A percentile compares a stretch with the other conserved stretches of the same genome.
These are phyloP conservation scores for Chlamydomonas asymmetrica DNA, from an alignment of 139 green algal genomes.

Conservation along the genomic window DNA sequence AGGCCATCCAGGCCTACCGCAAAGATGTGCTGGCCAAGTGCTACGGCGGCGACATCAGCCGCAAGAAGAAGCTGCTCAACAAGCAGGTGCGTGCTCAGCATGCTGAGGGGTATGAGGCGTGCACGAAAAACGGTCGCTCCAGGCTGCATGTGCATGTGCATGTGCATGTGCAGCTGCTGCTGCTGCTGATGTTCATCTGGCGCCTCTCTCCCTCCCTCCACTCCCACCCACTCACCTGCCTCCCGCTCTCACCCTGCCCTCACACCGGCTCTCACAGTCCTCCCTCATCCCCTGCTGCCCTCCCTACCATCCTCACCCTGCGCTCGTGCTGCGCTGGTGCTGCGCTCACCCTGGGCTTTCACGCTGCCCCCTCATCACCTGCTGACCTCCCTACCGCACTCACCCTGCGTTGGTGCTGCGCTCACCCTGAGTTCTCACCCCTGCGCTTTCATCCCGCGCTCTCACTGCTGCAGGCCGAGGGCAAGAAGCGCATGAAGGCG, in stretches of 20 bases:
- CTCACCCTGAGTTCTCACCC: not conserved
- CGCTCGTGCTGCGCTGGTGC: not conserved
- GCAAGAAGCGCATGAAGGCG: conserved; percentile 93
- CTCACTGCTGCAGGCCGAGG: conserved; percentile 79
- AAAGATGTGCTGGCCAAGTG: conserved; percentile 99
- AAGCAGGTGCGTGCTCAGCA: conserved; percentile 79
- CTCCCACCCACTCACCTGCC: too few relatives aligned
- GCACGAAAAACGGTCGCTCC: too few relatives aligned
- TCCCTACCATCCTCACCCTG: not conserved
- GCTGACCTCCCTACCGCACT: too few relatives aligned
- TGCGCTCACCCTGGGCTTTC: not conserved
- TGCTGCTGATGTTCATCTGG: not conserved
- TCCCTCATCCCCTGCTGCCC: too few relatives aligned
- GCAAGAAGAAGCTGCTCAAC: conserved; percentile 99
- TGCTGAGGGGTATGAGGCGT: too few relatives aligned
- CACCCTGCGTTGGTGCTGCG: not conserved
- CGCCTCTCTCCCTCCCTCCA: too few relatives aligned
- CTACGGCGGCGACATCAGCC: conserved; percentile 89
- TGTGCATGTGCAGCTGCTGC: not conserved
- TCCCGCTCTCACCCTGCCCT: too few relatives aligned
- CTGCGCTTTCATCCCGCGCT: not conserved
- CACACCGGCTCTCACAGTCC: too few relatives aligned
- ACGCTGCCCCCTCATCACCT: not conserved
- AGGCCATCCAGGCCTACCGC: conserved; percentile 75
- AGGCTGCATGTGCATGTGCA: not conserved